These are phyloP conservation scores for Plasmodium malariae DNA, from an alignment of 169 alveolate genomes.

Conservation along the genomic window DNA sequence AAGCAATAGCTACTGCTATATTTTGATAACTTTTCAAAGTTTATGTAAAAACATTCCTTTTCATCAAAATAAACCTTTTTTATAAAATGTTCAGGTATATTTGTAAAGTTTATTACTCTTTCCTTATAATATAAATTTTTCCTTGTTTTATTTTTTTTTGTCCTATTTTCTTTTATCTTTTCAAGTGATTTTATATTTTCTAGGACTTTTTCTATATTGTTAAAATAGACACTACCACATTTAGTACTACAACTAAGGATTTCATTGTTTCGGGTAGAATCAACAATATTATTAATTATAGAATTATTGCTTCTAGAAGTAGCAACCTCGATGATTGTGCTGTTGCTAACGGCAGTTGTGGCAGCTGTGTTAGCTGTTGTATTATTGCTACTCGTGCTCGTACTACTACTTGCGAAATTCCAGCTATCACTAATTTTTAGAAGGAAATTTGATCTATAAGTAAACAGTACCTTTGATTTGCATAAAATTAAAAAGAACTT, in stretches of 20 bases:
- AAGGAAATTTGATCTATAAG: slow-evolving; percentile 66
- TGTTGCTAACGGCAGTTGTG: background rate
- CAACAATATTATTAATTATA: background rate
- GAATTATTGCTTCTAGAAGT: background rate
- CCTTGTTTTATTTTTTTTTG: slow-evolving; percentile 5
- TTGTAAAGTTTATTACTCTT: slow-evolving; percentile 50
- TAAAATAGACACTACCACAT: no score
- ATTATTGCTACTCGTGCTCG: background rate
- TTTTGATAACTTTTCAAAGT: slow-evolving; percentile 30
- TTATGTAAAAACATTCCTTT: slow-evolving; percentile 55
- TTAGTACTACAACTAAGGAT: background rate
- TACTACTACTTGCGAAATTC: slow-evolving; percentile 5
- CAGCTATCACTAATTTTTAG: slow-evolving; percentile 49
- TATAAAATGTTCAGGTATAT: slow-evolving; percentile 61
- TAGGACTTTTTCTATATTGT: no score
- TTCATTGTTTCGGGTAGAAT: background rate
- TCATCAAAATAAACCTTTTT: slow-evolving; percentile 49
- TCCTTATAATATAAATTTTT: slow-evolving; percentile 46
- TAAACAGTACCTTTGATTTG: slow-evolving; percentile 63
- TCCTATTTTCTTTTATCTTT: background rate
- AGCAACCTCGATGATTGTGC: background rate
- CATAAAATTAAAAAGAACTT: slow-evolving; percentile 50
- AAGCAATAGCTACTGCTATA: background rate
- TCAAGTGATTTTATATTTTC: slow-evolving; percentile 3
- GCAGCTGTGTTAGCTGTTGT: background rate